These are phyloP conservation scores for Akebia trifoliata DNA, from an alignment of 164 flowering plant genomes.

Conservation along the genomic window DNA sequence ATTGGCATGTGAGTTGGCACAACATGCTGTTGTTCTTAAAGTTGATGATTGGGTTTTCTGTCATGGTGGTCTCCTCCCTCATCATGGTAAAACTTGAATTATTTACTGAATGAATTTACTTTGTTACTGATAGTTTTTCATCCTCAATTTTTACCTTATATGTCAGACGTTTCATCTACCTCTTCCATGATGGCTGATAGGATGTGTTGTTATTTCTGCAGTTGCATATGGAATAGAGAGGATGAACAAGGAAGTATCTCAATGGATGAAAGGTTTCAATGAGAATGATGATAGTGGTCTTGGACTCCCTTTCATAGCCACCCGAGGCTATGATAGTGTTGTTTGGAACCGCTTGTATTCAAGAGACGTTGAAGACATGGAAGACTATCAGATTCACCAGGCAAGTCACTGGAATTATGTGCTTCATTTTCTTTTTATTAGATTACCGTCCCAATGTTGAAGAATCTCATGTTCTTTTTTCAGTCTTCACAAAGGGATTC, in stretches of 20 bases:
- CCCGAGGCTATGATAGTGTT: slow-evolving; percentile 91
- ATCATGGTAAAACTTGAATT: slow-evolving; percentile 60
- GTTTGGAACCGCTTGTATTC: slow-evolving; percentile 96
- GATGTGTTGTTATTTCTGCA: slow-evolving; percentile 33
- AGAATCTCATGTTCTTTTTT: background rate
- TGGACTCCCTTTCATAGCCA: slow-evolving; percentile 72
- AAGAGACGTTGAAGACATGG: slow-evolving; percentile 49
- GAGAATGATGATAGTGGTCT: slow-evolving; percentile 30
- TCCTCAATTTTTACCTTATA: background rate
- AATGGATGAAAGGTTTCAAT: slow-evolving; percentile 72
- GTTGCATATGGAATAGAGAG: slow-evolving; percentile 86
- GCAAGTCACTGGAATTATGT: slow-evolving; percentile 26
- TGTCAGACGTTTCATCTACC: background rate
- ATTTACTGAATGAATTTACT: background rate
- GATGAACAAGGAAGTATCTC: slow-evolving; percentile 78
- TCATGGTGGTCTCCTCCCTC: slow-evolving; percentile 98
- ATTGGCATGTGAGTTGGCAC: slow-evolving; percentile 80
- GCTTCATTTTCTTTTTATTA: background rate
- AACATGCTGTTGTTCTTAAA: slow-evolving; percentile 75
- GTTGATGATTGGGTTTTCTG: slow-evolving; percentile 94
- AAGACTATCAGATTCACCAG: slow-evolving; percentile 53
- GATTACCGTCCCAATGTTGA: background rate
- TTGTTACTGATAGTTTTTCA: background rate
- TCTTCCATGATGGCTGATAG: slow-evolving; percentile 13
- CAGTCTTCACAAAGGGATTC: background rate